phyloP scores from a whole-genome alignment of 179 eudicot genomes.

The Camellia oleifera region DNA sequence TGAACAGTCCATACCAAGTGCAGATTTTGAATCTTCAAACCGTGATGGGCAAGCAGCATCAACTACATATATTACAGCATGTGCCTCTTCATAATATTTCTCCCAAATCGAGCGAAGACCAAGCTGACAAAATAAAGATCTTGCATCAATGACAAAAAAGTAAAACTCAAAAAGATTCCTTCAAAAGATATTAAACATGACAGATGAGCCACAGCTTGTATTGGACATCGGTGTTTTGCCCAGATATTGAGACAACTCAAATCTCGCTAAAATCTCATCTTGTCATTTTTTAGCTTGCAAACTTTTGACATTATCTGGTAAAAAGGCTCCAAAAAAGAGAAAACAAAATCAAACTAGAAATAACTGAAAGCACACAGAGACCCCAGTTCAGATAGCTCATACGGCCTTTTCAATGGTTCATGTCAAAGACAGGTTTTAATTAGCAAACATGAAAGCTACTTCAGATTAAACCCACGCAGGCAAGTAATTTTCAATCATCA shows the following conservation, averaged over 20 bases:
- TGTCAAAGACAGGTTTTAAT: neutral
- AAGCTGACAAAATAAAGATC: constrained; percentile 43
- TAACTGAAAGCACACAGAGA: neutral
- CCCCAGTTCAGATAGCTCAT: neutral
- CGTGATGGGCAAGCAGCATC: constrained; percentile 90
- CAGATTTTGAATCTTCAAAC: constrained; percentile 97
- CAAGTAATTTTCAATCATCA: neutral
- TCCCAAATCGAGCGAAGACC: constrained; percentile 99
- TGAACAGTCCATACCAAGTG: constrained; percentile 57
- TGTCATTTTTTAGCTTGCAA: neutral
- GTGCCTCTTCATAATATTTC: constrained; percentile 98
- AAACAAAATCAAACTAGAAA: neutral
- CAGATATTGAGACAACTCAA: neutral
- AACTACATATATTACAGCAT: constrained; percentile 88
- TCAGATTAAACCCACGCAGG: neutral
- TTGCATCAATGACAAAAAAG: constrained; percentile 8
- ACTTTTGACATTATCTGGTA: neutral
- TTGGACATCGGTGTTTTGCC: neutral
- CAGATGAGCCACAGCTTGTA: neutral
- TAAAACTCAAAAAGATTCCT: neutral
- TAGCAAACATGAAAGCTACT: neutral
- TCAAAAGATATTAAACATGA: constrained; percentile 2
- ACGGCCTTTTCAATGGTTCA: neutral
- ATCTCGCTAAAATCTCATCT: neutral
- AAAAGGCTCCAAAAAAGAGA: neutral